Conservation (phyloP, 306 rosid genomes). For the Trifolium repens region DNA sequence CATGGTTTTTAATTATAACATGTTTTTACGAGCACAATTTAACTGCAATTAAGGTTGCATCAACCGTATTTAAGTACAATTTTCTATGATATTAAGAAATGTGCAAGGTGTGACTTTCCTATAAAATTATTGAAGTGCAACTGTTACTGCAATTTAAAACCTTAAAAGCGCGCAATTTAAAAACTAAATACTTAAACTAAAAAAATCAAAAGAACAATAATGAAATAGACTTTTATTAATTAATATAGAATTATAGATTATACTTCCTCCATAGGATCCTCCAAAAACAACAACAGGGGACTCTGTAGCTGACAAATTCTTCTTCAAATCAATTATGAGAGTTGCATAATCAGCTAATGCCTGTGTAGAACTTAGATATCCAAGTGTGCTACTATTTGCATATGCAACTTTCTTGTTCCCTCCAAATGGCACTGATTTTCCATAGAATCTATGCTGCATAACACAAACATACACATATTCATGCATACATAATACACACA, state of each 20-base stretch:
- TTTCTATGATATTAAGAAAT: too few species aligned
- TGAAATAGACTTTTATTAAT: not conserved
- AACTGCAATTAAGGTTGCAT: not conserved
- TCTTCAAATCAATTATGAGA: slow-evolving; percentile 69
- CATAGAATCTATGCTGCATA: slow-evolving; percentile 86
- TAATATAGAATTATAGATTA: not conserved
- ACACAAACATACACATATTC: slow-evolving; percentile 1
- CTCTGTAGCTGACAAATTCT: slow-evolving; percentile 60
- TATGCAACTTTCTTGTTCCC: slow-evolving; percentile 58
- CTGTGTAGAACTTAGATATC: slow-evolving; percentile 75
- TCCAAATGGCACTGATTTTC: slow-evolving; percentile 83
- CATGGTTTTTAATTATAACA: too few species aligned
- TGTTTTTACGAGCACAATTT: too few species aligned
- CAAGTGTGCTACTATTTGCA: slow-evolving; percentile 63
- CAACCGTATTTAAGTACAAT: not conserved
- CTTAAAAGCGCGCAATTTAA: not conserved
- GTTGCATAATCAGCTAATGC: slow-evolving; percentile 91
- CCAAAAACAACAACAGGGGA: slow-evolving; percentile 89
- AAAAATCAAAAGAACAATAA: not conserved
- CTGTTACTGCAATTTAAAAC: not conserved
- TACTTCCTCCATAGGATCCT: slow-evolving; percentile 98
- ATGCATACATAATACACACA: not conserved
- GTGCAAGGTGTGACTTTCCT: too few species aligned
- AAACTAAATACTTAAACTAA: not conserved
- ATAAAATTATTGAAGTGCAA: too few species aligned